A percentile compares a stretch with the other conserved stretches of the same genome.
These are phyloP conservation scores for Magnolia officinalis DNA, from an alignment of 164 flowering plant species.

Conservation along the genomic window DNA sequence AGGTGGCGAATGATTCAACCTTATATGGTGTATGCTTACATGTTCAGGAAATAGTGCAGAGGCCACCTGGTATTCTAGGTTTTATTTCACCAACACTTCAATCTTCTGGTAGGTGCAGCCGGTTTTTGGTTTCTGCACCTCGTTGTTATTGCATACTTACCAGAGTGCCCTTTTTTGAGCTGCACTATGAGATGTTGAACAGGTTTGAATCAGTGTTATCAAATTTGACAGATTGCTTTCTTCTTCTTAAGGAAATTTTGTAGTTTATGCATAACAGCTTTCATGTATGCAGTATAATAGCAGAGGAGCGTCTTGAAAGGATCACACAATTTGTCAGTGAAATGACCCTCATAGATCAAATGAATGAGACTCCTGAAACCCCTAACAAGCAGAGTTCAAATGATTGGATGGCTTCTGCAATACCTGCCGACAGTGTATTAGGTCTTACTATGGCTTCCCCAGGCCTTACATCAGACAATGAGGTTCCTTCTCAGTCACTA, in stretches of 20 bases:
- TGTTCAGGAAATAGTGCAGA: constrained; percentile 85
- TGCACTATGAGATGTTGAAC: constrained; percentile 92
- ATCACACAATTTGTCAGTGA: constrained; percentile 76
- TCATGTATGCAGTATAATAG: constrained; percentile 67
- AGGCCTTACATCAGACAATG: constrained; percentile 61
- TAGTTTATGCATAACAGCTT: constrained; percentile 7
- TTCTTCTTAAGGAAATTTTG: not conserved
- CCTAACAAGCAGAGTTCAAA: constrained; percentile 24
- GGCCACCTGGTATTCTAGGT: constrained; percentile 66
- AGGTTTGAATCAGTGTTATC: constrained; percentile 38
- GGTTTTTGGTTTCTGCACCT: constrained; percentile 87
- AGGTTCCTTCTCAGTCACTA: constrained; percentile 33
- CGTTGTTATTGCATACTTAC: constrained; percentile 94
- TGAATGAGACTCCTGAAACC: constrained; percentile 33
- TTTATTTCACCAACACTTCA: constrained; percentile 46
- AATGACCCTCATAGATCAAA: constrained; percentile 42
- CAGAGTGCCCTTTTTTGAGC: constrained; percentile 87
- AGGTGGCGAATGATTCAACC: constrained; percentile 84
- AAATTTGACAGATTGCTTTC: not conserved
- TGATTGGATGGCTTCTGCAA: constrained; percentile 77
- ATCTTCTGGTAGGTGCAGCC: constrained; percentile 43
- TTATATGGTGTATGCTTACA: constrained; percentile 93
- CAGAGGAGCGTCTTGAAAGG: constrained; percentile 88
- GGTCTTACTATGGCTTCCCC: constrained; percentile 78
- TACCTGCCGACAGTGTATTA: constrained; percentile 61